Conservation (phyloP, 176 grass and related monocot species). For the Metroxylon sagu region DNA sequence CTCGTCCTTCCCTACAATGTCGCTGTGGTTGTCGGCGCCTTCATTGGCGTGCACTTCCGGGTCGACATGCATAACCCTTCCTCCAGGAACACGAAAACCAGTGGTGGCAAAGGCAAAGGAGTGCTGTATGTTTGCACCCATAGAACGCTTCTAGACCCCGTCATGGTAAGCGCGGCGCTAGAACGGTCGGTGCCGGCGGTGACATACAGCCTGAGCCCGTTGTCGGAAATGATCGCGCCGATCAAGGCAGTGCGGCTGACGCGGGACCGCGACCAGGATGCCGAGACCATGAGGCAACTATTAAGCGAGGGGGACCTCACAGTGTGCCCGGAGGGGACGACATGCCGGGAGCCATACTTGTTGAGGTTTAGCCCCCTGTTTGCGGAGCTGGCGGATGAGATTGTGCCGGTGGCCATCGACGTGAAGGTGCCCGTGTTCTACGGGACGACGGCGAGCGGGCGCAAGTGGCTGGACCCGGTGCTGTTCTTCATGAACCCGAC, state of each 20-base stretch:
- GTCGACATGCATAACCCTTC: slow-evolving; percentile 5
- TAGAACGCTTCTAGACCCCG: slow-evolving; percentile 67
- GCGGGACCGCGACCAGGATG: slow-evolving; percentile 41
- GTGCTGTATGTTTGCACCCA: slow-evolving; percentile 71
- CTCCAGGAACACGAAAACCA: not conserved
- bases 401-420: slow-evolving; percentile 54
- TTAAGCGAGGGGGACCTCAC: slow-evolving; percentile 33
- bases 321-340: slow-evolving; percentile 78
- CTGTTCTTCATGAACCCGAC: slow-evolving; percentile 59
- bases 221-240: slow-evolving; percentile 60
- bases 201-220: slow-evolving; percentile 58
- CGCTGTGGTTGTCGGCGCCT: slow-evolving; percentile 4
- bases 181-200: slow-evolving; percentile 31
- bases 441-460: slow-evolving; percentile 55
- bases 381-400: slow-evolving; percentile 41
- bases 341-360: slow-evolving; percentile 70
- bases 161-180: slow-evolving; percentile 26
- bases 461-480: slow-evolving; percentile 57
- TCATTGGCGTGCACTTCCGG: slow-evolving; percentile 48
- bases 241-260: slow-evolving; percentile 59
- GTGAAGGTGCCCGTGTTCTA: slow-evolving; percentile 58
- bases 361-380: slow-evolving; percentile 77
- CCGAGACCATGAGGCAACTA: slow-evolving; percentile 29
- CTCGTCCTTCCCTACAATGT: slow-evolving; percentile 50
- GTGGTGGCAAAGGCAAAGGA: not conserved